Evolutionary conservation across 768 basidiomycete species (phyloP), one percentile per base, ranked within the genome.

Genomic region (Psilocybe subaeruginosa): DNA sequence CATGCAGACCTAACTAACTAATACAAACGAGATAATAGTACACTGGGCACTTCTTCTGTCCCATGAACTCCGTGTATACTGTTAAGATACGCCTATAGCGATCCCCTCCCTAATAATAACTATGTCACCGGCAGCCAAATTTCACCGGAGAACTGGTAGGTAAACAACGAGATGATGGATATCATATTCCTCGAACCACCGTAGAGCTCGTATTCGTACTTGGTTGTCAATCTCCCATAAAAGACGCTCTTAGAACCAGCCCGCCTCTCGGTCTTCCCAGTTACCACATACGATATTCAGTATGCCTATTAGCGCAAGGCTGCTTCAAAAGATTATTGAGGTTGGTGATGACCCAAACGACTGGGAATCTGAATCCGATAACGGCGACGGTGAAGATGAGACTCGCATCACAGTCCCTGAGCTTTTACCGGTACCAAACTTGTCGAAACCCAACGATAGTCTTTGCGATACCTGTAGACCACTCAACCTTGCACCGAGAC

Each of bases 391-490:
- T 12, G 14, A 30, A 7, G 50, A 30, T 0, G 50, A 51, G 1
- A 9, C 54, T 7, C 17, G 17, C 19, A 27, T 29, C 27, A 29
- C 27, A 7, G 5, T 56, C 41, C 37, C n/a, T 9, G 47, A 60
- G 14, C 50, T 30, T 16, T 51, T 30, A 17, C 50, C 50, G 29
- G 27, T 51, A 31, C 50, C 50, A 31, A 9, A 6, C n/a, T 30
- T 30, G 27, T 9, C 50, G 11, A 43, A 43, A 9, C 41, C 54
- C 27, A 27, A 23, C 29, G 60, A 56, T 27, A 51, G 23, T 14
- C 49, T 61, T 16, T 56, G 60, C 48, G 37, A 51, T 33, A 56
- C 60, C 11, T 61, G 60, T 41, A 51, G 23, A 52, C 17, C 39
- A 5, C 54, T 61, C n/a, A 29, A 61, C 3, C 54, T 61, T n/a